phyloP scores from a whole-genome alignment of 1,284 basidiomycete species.

The Tilletia indica region DNA sequence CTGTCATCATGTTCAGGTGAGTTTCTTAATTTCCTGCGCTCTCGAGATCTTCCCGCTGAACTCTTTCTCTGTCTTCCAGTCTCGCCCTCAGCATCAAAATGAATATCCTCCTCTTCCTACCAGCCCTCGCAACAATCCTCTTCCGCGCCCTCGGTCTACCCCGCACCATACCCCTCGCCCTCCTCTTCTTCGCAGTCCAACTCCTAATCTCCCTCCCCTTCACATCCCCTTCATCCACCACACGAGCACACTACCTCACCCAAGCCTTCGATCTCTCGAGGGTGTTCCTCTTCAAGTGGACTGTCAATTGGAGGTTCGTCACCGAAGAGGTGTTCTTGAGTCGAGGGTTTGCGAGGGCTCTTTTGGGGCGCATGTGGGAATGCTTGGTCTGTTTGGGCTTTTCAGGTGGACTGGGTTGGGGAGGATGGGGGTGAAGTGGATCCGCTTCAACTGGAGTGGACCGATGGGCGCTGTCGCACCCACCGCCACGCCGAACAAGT shows the following conservation, averaged over 20 bases:
- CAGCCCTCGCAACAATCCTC: conserved; percentile 71
- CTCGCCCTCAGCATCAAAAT: conserved; percentile 89
- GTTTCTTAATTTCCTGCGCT: conserved; percentile 37
- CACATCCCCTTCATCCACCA: conserved; percentile 57
- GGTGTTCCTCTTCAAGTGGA: conserved; percentile 91
- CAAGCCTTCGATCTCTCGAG: conserved; percentile 85
- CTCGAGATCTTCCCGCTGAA: not conserved
- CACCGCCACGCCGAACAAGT: not conserved
- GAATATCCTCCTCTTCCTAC: conserved; percentile 89
- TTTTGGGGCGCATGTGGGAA: conserved; percentile 69
- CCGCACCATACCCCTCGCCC: conserved; percentile 22
- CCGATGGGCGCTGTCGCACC: conserved; percentile 44
- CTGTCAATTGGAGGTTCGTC: conserved; percentile 93
- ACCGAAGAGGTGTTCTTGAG: conserved; percentile 73
- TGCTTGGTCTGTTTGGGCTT: conserved; percentile 69
- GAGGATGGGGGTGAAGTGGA: conserved; percentile 66
- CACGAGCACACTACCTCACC: conserved; percentile 64
- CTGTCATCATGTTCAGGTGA: conserved; percentile 72
- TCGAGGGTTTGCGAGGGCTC: conserved; percentile 63
- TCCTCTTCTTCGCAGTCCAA: conserved; percentile 58
- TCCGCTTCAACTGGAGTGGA: conserved; percentile 63
- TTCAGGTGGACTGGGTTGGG: conserved; percentile 67
- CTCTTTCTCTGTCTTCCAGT: conserved; percentile 58
- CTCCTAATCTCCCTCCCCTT: conserved; percentile 71
- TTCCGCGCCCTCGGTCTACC: conserved; percentile 59